Percentiles rank a stretch among this genome's conserved stretches.
These are phyloP conservation scores for Peribolospora kevripleyi DNA, from an alignment of 768 basidiomycete genomes.

Conservation along the genomic window DNA sequence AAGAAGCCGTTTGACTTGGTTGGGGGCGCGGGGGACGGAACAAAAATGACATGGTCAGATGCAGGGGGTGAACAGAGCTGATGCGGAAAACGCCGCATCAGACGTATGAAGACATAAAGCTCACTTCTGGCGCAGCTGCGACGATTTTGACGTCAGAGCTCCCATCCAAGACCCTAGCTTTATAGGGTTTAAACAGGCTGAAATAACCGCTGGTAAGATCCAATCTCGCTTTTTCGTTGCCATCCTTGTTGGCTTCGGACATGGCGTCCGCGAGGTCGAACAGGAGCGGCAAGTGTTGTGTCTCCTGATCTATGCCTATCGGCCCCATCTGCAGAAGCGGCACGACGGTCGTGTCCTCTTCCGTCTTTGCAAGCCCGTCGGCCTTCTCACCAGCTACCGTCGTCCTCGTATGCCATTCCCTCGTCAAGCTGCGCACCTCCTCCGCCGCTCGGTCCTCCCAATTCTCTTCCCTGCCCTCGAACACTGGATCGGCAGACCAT, in stretches of 20 bases:
- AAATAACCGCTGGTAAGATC: conserved; percentile 94
- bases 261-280: conserved; percentile 16
- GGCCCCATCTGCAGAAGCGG: conserved; percentile 14
- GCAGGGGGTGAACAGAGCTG: background rate
- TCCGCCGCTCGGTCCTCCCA: too few species aligned
- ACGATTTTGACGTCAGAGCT: conserved; percentile 37
- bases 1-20: conserved; percentile 83
- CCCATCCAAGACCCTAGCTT: conserved; percentile 36
- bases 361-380: background rate
- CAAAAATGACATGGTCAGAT: background rate
- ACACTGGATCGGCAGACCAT: background rate
- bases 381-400: too few species aligned
- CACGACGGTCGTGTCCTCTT: conserved; percentile 13
- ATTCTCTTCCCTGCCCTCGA: too few species aligned
- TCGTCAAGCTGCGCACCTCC: background rate
- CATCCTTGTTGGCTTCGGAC: conserved; percentile 9
- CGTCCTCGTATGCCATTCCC: background rate
- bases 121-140: conserved; percentile 63
- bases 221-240: conserved; percentile 17
- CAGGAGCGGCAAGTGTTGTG: conserved; percentile 15
- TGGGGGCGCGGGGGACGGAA: background rate
- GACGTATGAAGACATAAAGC: conserved; percentile 3
- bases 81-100: background rate
- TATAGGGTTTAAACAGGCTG: conserved; percentile 57
- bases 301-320: conserved; percentile 11